These are phyloP conservation scores for Lentinula novae-zelandiae DNA, from an alignment of 1,284 basidiomycete species.

Conservation along the genomic window DNA sequence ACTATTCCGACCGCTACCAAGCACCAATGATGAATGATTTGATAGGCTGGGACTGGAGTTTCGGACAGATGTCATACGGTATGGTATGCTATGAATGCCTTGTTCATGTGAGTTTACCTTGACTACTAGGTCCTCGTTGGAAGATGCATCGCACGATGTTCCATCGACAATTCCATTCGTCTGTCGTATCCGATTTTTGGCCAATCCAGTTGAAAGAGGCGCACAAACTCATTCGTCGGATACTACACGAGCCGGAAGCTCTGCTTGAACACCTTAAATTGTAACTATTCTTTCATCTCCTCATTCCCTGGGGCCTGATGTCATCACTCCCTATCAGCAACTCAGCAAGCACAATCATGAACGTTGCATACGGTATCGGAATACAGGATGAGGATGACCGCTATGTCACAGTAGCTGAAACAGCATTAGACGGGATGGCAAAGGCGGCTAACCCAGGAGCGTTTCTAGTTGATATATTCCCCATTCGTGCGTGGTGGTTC, in stretches of 20 bases:
- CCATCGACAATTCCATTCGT: slow-evolving; percentile 28
- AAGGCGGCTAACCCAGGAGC: slow-evolving; percentile 33
- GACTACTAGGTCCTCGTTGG: slow-evolving; percentile 30
- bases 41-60: slow-evolving; percentile 37
- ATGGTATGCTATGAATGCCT: not conserved
- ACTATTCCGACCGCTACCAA: slow-evolving; percentile 38
- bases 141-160: slow-evolving; percentile 34
- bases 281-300: slow-evolving; percentile 24
- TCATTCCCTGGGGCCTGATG: not conserved
- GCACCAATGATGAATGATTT: slow-evolving; percentile 19
- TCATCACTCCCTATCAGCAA: slow-evolving; percentile 25
- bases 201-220: slow-evolving; percentile 32
- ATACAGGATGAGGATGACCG: slow-evolving; percentile 29
- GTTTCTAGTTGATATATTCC: slow-evolving; percentile 33
- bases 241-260: slow-evolving; percentile 33
- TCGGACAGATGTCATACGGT: slow-evolving; percentile 36
- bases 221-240: slow-evolving; percentile 32
- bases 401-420: slow-evolving; percentile 34
- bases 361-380: slow-evolving; percentile 33
- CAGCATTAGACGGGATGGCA: slow-evolving; percentile 31
- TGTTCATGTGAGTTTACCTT: not conserved
- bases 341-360: slow-evolving; percentile 37
- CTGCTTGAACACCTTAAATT: slow-evolving; percentile 40
- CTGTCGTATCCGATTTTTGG: slow-evolving; percentile 25
- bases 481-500: slow-evolving; percentile 20